Evolutionary conservation across 1,139 yeast genomes (phyloP).

Genomic region (Yamadazyma dendronema): DNA sequence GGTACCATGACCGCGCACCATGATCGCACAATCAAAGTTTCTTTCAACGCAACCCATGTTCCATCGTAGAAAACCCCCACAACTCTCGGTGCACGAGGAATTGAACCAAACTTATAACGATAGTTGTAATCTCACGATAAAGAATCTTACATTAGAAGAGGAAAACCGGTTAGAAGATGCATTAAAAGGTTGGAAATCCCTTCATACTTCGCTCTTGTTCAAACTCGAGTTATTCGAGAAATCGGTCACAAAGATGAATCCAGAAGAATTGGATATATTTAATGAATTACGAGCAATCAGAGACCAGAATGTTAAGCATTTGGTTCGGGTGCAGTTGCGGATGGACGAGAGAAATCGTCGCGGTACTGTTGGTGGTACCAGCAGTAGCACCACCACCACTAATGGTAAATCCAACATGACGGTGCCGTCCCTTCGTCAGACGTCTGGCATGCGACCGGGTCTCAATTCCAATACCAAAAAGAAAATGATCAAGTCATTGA

Average conservation of each 20-base stretch:
- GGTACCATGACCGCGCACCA: too few relatives aligned
- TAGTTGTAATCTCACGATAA: constrained; percentile 56
- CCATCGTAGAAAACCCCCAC: constrained; percentile 57
- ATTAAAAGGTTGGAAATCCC: constrained; percentile 67
- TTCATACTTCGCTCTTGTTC: constrained; percentile 58
- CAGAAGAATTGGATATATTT: constrained; percentile 43
- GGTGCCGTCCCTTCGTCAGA: constrained; percentile 30
- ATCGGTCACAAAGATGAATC: constrained; percentile 28
- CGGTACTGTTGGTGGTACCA: neutral
- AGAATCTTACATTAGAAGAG: constrained; percentile 59
- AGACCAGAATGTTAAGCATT: constrained; percentile 51
- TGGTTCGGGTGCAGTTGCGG: constrained; percentile 42
- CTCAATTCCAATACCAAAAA: constrained; percentile 9
- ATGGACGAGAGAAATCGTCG: constrained; percentile 29
- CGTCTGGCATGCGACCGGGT: constrained; percentile 14
- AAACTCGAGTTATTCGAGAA: constrained; percentile 57
- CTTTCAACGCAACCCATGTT: too few relatives aligned
- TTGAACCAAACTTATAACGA: constrained; percentile 61
- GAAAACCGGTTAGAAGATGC: constrained; percentile 52
- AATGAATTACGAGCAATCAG: constrained; percentile 48
- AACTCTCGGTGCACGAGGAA: constrained; percentile 50
- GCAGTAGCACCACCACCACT: neutral
- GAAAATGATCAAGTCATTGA: constrained; percentile 36
- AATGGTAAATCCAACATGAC: constrained; percentile 11
- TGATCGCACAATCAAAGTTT: too few relatives aligned